phyloP scores from a whole-genome alignment of 345 rosid species.

The Linum trigynum region DNA sequence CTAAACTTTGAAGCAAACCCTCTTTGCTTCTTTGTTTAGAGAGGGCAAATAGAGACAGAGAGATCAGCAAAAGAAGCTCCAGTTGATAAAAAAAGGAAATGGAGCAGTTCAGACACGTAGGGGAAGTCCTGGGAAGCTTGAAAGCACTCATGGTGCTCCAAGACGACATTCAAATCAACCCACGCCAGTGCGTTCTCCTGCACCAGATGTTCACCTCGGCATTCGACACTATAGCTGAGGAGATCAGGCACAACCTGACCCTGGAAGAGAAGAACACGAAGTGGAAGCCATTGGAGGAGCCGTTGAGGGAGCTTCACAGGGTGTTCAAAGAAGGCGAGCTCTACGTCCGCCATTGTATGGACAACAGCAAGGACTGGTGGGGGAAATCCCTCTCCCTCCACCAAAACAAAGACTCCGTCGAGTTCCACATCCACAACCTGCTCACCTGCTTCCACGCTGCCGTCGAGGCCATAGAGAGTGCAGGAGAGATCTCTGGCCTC shows the following conservation, averaged over 20 bases:
- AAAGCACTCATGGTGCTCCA: constrained; percentile 77
- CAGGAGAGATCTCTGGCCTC: constrained; percentile 74
- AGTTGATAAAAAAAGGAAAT: constrained; percentile 14
- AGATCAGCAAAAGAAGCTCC: neutral
- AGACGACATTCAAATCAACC: constrained; percentile 67
- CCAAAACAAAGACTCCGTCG: constrained; percentile 73
- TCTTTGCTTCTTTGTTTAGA: neutral
- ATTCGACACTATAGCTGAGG: constrained; percentile 58
- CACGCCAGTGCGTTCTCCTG: constrained; percentile 59
- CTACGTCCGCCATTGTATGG: constrained; percentile 63
- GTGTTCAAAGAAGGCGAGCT: constrained; percentile 81
- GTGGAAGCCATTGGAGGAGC: constrained; percentile 87
- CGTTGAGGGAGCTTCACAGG: constrained; percentile 58
- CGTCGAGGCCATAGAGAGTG: constrained; percentile 74
- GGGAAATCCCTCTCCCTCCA: constrained; percentile 57
- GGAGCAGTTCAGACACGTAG: constrained; percentile 86
- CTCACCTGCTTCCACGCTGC: constrained; percentile 54
- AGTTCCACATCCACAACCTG: constrained; percentile 76
- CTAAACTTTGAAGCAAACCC: neutral
- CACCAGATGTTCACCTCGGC: constrained; percentile 49
- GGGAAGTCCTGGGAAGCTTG: constrained; percentile 86
- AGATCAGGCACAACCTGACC: constrained; percentile 58
- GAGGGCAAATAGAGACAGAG: too few relatives aligned
- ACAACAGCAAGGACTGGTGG: constrained; percentile 68
- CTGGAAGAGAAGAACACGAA: constrained; percentile 73